A percentile compares a stretch with the other conserved stretches of the same genome.
phyloP scores from a whole-genome alignment of 352 stramenopile genomes.

The Plasmopara muralis region DNA sequence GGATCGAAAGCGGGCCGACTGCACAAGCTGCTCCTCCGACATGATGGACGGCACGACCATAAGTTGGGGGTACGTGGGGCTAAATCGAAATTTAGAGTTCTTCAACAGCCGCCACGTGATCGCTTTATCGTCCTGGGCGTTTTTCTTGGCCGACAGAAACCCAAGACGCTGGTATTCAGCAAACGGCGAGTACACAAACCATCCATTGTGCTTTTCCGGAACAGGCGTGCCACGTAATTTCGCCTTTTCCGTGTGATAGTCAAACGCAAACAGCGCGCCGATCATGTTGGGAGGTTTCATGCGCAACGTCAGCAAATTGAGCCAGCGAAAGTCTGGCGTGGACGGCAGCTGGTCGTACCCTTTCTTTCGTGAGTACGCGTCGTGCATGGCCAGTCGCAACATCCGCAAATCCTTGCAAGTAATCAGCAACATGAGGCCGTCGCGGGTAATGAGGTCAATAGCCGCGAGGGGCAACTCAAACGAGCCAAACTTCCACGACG shows the following conservation, averaged over 20 bases:
- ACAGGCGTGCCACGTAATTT: constrained; percentile 31
- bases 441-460: constrained; percentile 69
- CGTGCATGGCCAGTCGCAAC: constrained; percentile 77
- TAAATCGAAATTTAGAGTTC: constrained; percentile 90
- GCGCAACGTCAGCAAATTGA: constrained; percentile 68
- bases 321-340: constrained; percentile 69
- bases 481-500: constrained; percentile 77
- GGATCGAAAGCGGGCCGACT: constrained; percentile 88
- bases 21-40: constrained; percentile 87
- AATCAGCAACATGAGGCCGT: constrained; percentile 77
- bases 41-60: constrained; percentile 93
- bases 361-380: constrained; percentile 80
- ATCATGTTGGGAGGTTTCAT: constrained; percentile 81
- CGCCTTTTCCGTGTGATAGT: constrained; percentile 65
- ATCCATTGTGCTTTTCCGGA: constrained; percentile 61
- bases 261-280: constrained; percentile 68
- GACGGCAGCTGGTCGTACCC: constrained; percentile 69
- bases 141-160: constrained; percentile 53
- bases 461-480: constrained; percentile 77
- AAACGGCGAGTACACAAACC: constrained; percentile 77
- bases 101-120: constrained; percentile 83
- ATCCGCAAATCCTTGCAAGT: constrained; percentile 76
- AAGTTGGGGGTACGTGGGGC: constrained; percentile 91
- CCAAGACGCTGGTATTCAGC: constrained; percentile 79
- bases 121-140: constrained; percentile 21